Conservation (phyloP, 768 basidiomycete genomes). For the Terana coerulea region DNA sequence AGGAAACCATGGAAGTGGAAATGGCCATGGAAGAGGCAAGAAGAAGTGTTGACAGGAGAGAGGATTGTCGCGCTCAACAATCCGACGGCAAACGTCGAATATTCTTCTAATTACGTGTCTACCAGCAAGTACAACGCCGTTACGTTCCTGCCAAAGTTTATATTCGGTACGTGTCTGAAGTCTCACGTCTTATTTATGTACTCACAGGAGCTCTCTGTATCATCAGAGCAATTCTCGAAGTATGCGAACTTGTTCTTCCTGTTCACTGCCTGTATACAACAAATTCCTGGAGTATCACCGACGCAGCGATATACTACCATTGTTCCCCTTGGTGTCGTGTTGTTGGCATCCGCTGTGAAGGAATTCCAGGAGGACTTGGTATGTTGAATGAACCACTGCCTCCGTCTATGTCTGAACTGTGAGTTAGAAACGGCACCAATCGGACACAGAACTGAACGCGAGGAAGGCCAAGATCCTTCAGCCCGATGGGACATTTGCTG, state of each 20-base stretch:
- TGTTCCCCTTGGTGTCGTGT: constrained; percentile 80
- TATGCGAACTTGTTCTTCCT: constrained; percentile 99
- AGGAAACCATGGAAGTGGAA: constrained; percentile 49
- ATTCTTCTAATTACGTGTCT: constrained; percentile 77
- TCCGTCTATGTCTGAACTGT: too few relatives aligned
- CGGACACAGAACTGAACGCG: constrained; percentile 88
- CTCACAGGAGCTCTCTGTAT: constrained; percentile 12
- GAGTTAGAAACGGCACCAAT: constrained; percentile 89
- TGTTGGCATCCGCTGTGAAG: constrained; percentile 93
- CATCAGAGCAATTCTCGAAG: constrained; percentile 93
- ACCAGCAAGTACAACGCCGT: constrained; percentile 93
- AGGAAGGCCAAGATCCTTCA: constrained; percentile 74
- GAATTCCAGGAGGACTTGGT: constrained; percentile 94
- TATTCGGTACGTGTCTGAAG: constrained; percentile 58
- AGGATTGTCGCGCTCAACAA: constrained; percentile 84
- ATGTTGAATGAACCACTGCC: constrained; percentile 32
- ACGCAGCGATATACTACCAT: constrained; percentile 96
- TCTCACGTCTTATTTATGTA: not conserved
- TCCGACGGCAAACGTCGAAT: constrained; percentile 58
- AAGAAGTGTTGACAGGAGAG: constrained; percentile 62
- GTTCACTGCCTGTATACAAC: constrained; percentile 95
- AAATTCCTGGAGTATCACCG: constrained; percentile 96
- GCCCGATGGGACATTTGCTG: constrained; percentile 57
- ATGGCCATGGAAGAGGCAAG: constrained; percentile 85
- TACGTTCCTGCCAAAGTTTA: constrained; percentile 90